Evolutionary conservation across 345 rosid genomes (phyloP).

Genomic region (Abelmoschus esculentus): DNA sequence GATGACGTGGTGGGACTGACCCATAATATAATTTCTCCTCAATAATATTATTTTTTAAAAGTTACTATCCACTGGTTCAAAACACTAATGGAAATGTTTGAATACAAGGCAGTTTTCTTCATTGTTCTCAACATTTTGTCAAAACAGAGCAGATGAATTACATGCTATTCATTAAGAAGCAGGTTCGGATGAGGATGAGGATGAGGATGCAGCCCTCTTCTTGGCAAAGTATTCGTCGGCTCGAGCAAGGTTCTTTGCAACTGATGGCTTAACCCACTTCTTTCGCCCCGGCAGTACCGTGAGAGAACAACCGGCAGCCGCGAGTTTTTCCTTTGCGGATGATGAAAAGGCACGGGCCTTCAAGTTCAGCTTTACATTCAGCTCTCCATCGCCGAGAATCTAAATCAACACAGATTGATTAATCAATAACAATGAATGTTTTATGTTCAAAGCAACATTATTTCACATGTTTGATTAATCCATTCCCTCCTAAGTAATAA

Average conservation of each 20-base stretch:
- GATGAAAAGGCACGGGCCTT: conserved; percentile 80
- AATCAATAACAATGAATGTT: not conserved
- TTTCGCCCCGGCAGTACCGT: conserved; percentile 75
- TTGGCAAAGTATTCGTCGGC: conserved; percentile 87
- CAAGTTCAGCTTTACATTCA: conserved; percentile 62
- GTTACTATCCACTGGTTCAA: too few species aligned
- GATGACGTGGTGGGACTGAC: too few species aligned
- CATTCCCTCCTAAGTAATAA: not conserved
- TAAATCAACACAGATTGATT: conserved; percentile 17
- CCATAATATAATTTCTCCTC: too few species aligned
- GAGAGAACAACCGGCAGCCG: conserved; percentile 74
- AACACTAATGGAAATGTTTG: not conserved
- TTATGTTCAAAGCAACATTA: not conserved
- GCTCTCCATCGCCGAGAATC: conserved; percentile 80
- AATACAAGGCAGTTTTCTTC: not conserved
- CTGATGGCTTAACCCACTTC: conserved; percentile 92
- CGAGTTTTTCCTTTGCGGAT: conserved; percentile 83
- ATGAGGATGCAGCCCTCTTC: conserved; percentile 53
- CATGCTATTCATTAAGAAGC: conserved; percentile 21
- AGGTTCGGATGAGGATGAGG: conserved; percentile 8
- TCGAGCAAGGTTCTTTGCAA: conserved; percentile 72
- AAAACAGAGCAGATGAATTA: not conserved
- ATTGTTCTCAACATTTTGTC: not conserved
- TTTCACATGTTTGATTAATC: not conserved
- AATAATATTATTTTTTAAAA: too few species aligned